Evolutionary conservation across 768 basidiomycete species (phyloP), one percentile per base, ranked within the genome.

Genomic region (Rickenella mellea): DNA sequence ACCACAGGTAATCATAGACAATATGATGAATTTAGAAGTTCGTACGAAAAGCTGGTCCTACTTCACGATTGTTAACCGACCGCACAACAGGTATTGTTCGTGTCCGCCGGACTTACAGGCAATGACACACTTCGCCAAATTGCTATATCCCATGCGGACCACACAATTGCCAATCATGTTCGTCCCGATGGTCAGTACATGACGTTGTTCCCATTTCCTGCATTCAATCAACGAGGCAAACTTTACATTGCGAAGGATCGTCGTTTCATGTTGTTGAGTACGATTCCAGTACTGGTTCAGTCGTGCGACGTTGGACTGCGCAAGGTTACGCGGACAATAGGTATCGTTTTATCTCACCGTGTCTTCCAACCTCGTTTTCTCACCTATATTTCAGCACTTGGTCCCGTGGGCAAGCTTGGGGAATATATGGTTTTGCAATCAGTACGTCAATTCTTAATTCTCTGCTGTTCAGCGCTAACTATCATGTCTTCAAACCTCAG

Each of bases 351-450:
- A 12, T 30, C 35, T 19, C 21, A 20, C 3, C 6, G 14, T 15
- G n/a, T 43, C 33, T 21, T 22, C 44, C 28, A 24, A 33, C 29
- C n/a, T n/a, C n/a, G n/a, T n/a, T n/a, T n/a, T n/a, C n/a, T 5
- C 5, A 51, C 20, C 12, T 9, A 19, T 7, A 15, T n/a, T 12
- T 41, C 29, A 83, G 79, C 55, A 84, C 83, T 6, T 84, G 83
- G 83, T 71, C 78, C 35, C 74, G 83, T 24, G 82, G 82, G 6
- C 77, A 86, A 55, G 71, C 76, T 11, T 84, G 81, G 81, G 82
- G 69, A 2, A 68, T 83, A 22, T 79, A 78, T 48, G 80, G 80
- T 0, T 84, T 76, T 53, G 73, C 78, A 0, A 80, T 76, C 51
- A 80, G 82, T 82, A 48, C 26, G 78, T 61, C 8, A 22, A 41